Percentiles rank a stretch among this genome's conserved stretches.
Conservation (phyloP, 2,329 filamentous ascomycete genomes). For the Penicillium sp. region DNA sequence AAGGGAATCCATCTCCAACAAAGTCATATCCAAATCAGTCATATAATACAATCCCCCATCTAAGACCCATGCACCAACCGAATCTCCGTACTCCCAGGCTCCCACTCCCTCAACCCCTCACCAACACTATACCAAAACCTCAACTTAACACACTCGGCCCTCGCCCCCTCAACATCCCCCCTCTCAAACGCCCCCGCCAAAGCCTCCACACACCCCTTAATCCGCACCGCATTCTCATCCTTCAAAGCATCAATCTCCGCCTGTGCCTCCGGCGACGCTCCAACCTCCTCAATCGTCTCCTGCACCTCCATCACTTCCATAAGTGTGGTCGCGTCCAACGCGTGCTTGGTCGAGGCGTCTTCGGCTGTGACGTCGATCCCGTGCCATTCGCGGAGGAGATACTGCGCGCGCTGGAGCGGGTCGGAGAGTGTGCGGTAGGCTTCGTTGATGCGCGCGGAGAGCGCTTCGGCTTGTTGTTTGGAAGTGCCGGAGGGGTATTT, state of each 20-base stretch:
- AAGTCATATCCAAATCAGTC: neutral
- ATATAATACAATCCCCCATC: neutral
- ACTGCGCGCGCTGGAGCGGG: constrained; percentile 85
- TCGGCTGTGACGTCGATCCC: constrained; percentile 75
- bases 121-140: constrained; percentile 91
- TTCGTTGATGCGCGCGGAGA: constrained; percentile 85
- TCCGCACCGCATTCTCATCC: constrained; percentile 70
- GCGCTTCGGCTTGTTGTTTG: constrained; percentile 71
- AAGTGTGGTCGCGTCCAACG: constrained; percentile 73
- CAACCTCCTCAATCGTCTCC: constrained; percentile 73
- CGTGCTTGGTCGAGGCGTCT: constrained; percentile 74
- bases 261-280: constrained; percentile 56
- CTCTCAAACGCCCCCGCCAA: constrained; percentile 69
- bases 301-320: constrained; percentile 86
- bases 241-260: constrained; percentile 69
- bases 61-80: constrained; percentile 55
- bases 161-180: constrained; percentile 71
- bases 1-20: neutral
- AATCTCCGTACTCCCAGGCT: constrained; percentile 70
- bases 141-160: constrained; percentile 74
- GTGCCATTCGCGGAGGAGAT: constrained; percentile 70
- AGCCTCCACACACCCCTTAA: constrained; percentile 65
- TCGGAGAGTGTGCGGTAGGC: constrained; percentile 84
- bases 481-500: constrained; percentile 55
- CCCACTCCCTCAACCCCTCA: constrained; percentile 82